Evolutionary conservation across 2,329 filamentous ascomycete species (phyloP).

Genomic region (Sporothrix humicola): DNA sequence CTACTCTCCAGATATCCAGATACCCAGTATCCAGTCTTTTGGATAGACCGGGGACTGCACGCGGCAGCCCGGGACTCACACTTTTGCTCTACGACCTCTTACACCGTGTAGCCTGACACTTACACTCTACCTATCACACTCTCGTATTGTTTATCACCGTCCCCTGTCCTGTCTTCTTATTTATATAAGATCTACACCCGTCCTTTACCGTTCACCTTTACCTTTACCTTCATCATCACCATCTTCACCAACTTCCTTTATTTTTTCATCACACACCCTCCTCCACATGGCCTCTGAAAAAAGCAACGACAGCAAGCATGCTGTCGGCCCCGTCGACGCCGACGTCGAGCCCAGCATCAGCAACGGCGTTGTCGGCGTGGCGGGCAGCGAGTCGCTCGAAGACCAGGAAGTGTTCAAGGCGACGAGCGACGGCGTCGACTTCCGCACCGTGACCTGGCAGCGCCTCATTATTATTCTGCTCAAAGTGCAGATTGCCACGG

Average conservation of each 20-base stretch:
- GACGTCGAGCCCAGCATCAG: slow-evolving; percentile 22
- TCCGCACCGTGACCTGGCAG: slow-evolving; percentile 56
- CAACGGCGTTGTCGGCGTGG: slow-evolving; percentile 19
- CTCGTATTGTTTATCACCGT: slow-evolving; percentile 3
- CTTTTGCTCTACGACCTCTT: no score
- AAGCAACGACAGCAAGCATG: slow-evolving; percentile 26
- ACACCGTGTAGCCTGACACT: background rate
- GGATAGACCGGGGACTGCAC: no score
- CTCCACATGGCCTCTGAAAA: slow-evolving; percentile 27
- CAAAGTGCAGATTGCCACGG: slow-evolving; percentile 55
- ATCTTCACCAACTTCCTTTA: no score
- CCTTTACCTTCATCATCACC: background rate
- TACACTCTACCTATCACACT: no score
- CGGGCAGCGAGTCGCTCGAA: slow-evolving; percentile 2
- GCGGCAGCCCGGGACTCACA: no score
- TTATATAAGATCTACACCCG: background rate
- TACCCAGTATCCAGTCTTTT: no score
- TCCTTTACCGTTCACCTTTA: background rate
- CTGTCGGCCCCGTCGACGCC: slow-evolving; percentile 19
- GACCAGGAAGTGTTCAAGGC: slow-evolving; percentile 53
- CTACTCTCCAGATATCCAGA: no score
- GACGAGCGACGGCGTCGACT: slow-evolving; percentile 49
- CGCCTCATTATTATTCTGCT: slow-evolving; percentile 56
- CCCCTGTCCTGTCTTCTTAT: slow-evolving; percentile 1
- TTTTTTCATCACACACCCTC: background rate